phyloP scores from a whole-genome alignment of 2,329 filamentous ascomycete genomes.

The Cryoendolithus antarcticus region DNA sequence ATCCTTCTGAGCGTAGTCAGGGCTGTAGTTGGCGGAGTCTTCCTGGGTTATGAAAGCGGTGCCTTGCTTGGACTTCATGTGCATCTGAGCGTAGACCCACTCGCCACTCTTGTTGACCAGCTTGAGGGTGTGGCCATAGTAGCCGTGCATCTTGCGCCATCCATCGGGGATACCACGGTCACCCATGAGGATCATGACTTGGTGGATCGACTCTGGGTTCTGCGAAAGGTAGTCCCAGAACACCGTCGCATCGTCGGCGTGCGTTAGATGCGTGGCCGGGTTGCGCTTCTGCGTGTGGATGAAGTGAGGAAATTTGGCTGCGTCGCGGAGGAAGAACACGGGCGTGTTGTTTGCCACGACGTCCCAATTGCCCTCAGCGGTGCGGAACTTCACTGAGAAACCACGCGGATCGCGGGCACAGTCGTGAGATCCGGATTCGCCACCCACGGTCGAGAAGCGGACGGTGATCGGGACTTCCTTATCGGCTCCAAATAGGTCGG shows the following conservation, averaged over 20 bases:
- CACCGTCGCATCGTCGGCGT: slow-evolving; percentile 51
- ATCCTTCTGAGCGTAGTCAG: slow-evolving; percentile 42
- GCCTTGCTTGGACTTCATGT: slow-evolving; percentile 42
- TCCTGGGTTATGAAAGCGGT: slow-evolving; percentile 40
- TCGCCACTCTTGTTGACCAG: slow-evolving; percentile 41
- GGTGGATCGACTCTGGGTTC: slow-evolving; percentile 42
- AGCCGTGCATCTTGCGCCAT: slow-evolving; percentile 45
- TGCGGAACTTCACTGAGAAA: slow-evolving; percentile 62
- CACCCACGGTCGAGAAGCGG: slow-evolving; percentile 65
- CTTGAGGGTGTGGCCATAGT: slow-evolving; percentile 41
- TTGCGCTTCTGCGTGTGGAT: slow-evolving; percentile 68
- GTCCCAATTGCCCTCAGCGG: slow-evolving; percentile 63
- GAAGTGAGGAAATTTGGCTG: slow-evolving; percentile 60
- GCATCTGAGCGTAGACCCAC: slow-evolving; percentile 42
- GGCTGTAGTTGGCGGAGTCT: slow-evolving; percentile 37
- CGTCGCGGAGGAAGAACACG: slow-evolving; percentile 64
- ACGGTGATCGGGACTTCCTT: slow-evolving; percentile 56
- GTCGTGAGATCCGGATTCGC: slow-evolving; percentile 59
- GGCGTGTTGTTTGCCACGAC: slow-evolving; percentile 62
- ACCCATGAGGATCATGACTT: slow-evolving; percentile 43
- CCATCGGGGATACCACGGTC: slow-evolving; percentile 44
- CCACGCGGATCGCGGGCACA: slow-evolving; percentile 61
- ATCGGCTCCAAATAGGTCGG: slow-evolving; percentile 44
- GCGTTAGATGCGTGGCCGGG: slow-evolving; percentile 41
- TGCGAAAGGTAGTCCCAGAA: slow-evolving; percentile 53